Evolutionary conservation across 2,329 filamentous ascomycete species (phyloP), one percentile per base, ranked within the genome.

Genomic region (Phyllosticta ampelicida): DNA sequence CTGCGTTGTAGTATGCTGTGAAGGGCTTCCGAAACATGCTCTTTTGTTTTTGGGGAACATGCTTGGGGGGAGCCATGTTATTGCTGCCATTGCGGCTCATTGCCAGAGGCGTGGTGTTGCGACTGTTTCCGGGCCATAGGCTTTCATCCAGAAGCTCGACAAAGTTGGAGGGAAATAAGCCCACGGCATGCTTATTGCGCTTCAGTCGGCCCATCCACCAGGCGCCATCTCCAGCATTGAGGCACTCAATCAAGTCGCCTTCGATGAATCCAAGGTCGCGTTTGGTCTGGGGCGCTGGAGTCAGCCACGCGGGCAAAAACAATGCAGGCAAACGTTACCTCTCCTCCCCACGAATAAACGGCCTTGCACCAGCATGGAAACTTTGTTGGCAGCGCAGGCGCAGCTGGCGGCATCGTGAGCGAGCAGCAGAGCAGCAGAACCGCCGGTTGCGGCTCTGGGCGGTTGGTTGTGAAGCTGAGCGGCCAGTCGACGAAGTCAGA

Each of bases 131-230:
- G 61, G 94, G 94, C 59, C 89, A 85, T 70, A 95, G 97, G 70
- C 85, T 83, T 60, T 94, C 84, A 58, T 89, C 87, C 29, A 99
- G 80, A 5, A 99, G 81, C 70, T 95, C 84, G 69, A 99, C 94
- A 69, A 99, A 99, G 75, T 99, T 99, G 67, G 91, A 96, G 0
- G 94, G 94, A 68, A 99, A 99, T 19, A 94, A 79, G 56, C 94
- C 94, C 66, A 96, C 86, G 67, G 92, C 90, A 68, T 91, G 85
- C 71, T 88, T 86, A 74, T 99, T 94, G 65, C 94, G 84, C 69
- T 86, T 89, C 69, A 99, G 75, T 62, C 92, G 84, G 53, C 94
- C 94, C 75, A 91, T 96, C 94, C 94, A 99, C 94, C 94, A 99
- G 52, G 89, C 91, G 55, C 94, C 94, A 75, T 99, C 94, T 62